phyloP scores from a whole-genome alignment of 495 filamentous ascomycete genomes.

The Neurospora sp. region DNA sequence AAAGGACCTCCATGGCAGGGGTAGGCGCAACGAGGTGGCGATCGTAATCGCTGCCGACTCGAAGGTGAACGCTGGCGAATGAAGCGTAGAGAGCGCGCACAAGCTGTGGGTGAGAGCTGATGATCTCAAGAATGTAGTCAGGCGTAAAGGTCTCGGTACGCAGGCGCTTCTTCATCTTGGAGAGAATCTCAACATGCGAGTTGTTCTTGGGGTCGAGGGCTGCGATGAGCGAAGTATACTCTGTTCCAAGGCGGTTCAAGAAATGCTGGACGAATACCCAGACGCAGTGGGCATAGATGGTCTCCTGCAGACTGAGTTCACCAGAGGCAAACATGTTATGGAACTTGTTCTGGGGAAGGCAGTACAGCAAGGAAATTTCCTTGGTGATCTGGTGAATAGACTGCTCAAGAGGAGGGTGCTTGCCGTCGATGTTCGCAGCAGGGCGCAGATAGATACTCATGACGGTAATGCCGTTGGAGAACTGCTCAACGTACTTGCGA shows the following conservation, averaged over 20 bases:
- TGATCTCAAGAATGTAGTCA: constrained; percentile 96
- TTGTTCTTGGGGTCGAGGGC: constrained; percentile 65
- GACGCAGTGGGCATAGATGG: constrained; percentile 91
- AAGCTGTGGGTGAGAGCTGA: constrained; percentile 79
- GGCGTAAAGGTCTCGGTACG: constrained; percentile 95
- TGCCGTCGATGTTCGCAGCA: constrained; percentile 40
- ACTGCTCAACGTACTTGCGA: constrained; percentile 96
- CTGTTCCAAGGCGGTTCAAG: constrained; percentile 85
- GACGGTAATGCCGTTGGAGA: constrained; percentile 94
- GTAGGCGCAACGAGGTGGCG: constrained; percentile 62
- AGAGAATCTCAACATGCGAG: constrained; percentile 78
- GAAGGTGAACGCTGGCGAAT: constrained; percentile 83
- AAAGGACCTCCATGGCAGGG: constrained; percentile 63
- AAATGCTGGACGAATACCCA: constrained; percentile 98
- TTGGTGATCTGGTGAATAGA: constrained; percentile 99
- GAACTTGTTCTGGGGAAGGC: constrained; percentile 93
- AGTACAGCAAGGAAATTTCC: constrained; percentile 93
- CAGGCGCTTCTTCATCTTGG: constrained; percentile 91
- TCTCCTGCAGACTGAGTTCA: constrained; percentile 85
- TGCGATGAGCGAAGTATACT: constrained; percentile 80
- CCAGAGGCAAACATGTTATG: constrained; percentile 83
- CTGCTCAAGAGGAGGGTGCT: constrained; percentile 60
- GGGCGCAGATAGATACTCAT: constrained; percentile 90
- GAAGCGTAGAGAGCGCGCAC: constrained; percentile 82
- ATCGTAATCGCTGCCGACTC: constrained; percentile 65